Conservation (phyloP, 495 filamentous ascomycete species). For the Talaromyces ruber region DNA sequence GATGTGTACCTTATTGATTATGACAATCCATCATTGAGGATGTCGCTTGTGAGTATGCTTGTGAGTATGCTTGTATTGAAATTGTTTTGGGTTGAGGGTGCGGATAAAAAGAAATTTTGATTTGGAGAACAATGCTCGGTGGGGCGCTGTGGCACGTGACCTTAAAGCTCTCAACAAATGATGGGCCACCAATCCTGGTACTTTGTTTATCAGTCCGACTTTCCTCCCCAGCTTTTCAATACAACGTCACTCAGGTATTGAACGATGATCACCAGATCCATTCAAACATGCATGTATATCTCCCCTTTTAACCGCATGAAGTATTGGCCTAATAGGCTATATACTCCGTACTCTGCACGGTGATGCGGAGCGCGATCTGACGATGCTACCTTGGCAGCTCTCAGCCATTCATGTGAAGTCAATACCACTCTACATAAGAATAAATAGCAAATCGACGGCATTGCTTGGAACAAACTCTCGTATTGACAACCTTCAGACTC, state of each 20-base stretch:
- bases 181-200: too few species aligned
- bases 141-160: not conserved
- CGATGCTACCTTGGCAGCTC: not conserved
- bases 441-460: too few species aligned
- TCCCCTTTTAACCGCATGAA: not conserved
- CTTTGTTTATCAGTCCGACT: too few species aligned
- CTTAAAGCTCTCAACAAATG: not conserved
- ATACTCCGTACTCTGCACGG: not conserved
- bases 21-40: not conserved
- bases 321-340: not conserved
- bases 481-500: not conserved
- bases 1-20: not conserved
- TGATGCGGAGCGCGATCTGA: not conserved
- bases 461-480: too few species aligned
- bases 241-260: too few species aligned
- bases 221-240: too few species aligned
- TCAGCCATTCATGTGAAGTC: not conserved
- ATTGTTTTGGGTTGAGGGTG: not conserved
- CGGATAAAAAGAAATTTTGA: not conserved
- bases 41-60: not conserved
- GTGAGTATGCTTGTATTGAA: not conserved
- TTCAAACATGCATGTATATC: not conserved
- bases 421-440: not conserved
- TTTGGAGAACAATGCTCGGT: not conserved
- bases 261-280: not conserved